A percentile compares a stretch with the other conserved stretches of the same genome.
phyloP scores from a whole-genome alignment of 345 rosid genomes.

The Populus ilicifolia region DNA sequence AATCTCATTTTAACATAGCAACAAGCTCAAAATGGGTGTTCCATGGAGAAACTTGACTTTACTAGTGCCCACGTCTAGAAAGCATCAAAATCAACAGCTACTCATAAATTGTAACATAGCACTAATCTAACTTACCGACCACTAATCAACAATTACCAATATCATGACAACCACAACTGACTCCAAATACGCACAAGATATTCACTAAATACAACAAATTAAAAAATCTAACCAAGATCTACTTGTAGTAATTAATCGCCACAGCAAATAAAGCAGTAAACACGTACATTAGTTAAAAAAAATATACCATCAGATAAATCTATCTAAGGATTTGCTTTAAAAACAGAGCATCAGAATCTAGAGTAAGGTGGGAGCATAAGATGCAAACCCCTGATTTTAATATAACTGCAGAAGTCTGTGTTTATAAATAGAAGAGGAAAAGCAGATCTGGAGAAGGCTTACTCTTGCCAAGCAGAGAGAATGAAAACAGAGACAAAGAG shows the following conservation, averaged over 20 bases:
- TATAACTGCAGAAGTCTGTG: neutral
- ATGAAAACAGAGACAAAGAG: slow-evolving; percentile 66
- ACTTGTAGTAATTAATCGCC: neutral
- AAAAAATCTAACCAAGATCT: neutral
- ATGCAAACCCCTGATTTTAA: neutral
- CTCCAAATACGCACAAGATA: neutral
- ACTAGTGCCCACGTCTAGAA: neutral
- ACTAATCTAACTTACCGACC: neutral
- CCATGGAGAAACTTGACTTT: neutral
- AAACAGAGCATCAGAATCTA: neutral
- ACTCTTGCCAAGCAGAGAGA: slow-evolving; percentile 77
- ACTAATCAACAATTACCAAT: neutral
- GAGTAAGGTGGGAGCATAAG: neutral
- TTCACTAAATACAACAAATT: neutral
- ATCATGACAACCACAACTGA: neutral
- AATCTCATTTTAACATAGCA: neutral
- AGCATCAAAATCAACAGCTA: neutral
- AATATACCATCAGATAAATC: neutral
- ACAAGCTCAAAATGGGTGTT: neutral
- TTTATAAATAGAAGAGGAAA: neutral
- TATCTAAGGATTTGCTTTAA: neutral
- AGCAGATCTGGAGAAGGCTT: slow-evolving; percentile 18
- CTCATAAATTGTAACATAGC: neutral
- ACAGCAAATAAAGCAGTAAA: neutral
- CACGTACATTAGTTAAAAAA: neutral